Conservation (phyloP, 2,329 filamentous ascomycete species). For the Hypoxylon sp. region DNA sequence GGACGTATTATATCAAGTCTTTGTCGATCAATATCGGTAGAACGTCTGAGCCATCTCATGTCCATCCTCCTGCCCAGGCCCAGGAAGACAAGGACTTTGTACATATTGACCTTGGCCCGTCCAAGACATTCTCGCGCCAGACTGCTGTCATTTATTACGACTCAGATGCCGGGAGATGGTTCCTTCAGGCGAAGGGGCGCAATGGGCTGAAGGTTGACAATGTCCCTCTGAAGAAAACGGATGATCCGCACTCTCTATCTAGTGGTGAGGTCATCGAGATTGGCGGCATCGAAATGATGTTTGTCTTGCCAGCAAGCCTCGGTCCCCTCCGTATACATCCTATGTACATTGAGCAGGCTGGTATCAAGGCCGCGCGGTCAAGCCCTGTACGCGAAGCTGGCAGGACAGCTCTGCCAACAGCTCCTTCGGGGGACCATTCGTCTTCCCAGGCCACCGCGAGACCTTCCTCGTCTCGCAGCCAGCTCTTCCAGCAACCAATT, state of each 20-base stretch:
- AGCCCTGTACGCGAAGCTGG: conserved; percentile 46
- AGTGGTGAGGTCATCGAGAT: conserved; percentile 95
- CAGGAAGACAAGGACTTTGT: conserved; percentile 67
- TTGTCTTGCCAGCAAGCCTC: conserved; percentile 85
- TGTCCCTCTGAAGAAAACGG: conserved; percentile 73
- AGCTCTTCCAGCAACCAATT: conserved; percentile 61
- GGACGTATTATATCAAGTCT: conserved; percentile 86
- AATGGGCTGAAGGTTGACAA: conserved; percentile 92
- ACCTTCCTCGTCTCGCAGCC: conserved; percentile 46
- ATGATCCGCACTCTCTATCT: conserved; percentile 72
- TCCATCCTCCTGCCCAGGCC: conserved; percentile 59
- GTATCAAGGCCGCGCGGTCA: conserved; percentile 52
- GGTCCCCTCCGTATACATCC: conserved; percentile 75
- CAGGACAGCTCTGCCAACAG: conserved; percentile 50
- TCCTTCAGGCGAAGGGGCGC: conserved; percentile 86
- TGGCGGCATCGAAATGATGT: conserved; percentile 97
- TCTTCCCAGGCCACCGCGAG: conserved; percentile 44
- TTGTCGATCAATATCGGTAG: conserved; percentile 83
- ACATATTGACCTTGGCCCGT: conserved; percentile 90
- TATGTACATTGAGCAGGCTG: conserved; percentile 77
- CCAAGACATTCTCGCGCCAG: conserved; percentile 82
- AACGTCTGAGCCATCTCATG: conserved; percentile 67
- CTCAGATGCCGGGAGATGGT: conserved; percentile 78
- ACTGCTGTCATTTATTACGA: conserved; percentile 83
- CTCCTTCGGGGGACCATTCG: conserved; percentile 47